phyloP scores from a whole-genome alignment of 2,329 filamentous ascomycete species.

The Stenocarpella maydis region DNA sequence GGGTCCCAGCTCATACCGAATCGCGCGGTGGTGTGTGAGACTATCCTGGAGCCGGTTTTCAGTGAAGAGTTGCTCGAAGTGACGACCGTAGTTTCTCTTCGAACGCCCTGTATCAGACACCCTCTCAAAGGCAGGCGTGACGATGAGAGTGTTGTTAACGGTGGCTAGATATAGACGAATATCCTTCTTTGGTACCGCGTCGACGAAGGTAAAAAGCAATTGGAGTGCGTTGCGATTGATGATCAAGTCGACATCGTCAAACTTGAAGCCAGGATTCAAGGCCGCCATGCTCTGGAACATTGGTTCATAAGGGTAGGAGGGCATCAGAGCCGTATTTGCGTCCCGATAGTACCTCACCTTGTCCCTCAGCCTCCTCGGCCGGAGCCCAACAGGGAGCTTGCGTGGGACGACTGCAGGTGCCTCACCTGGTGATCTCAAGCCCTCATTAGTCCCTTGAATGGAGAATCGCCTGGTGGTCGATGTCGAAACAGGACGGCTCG shows the following conservation, averaged over 20 bases:
- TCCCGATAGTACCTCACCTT: constrained; percentile 11
- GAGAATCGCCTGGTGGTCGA: not conserved
- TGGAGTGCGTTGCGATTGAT: constrained; percentile 41
- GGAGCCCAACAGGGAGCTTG: not conserved
- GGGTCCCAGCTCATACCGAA: constrained; percentile 29
- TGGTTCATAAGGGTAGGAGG: constrained; percentile 41
- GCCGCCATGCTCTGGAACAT: constrained; percentile 41
- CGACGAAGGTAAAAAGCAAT: constrained; percentile 40
- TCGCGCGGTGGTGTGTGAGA: constrained; percentile 29
- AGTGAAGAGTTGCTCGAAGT: constrained; percentile 28
- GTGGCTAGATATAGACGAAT: constrained; percentile 29
- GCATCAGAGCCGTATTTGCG: constrained; percentile 24
- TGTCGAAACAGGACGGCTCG: not conserved
- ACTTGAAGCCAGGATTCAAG: constrained; percentile 39
- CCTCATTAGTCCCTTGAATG: not conserved
- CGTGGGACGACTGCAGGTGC: constrained; percentile 18
- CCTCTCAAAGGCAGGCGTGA: constrained; percentile 23
- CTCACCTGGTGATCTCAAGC: not conserved
- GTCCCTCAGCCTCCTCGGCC: not conserved
- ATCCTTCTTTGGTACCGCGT: not conserved
- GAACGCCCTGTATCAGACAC: not conserved
- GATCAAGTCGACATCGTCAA: constrained; percentile 43
- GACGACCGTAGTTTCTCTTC: constrained; percentile 6
- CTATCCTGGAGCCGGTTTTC: not conserved
- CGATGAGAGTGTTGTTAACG: constrained; percentile 30